phyloP scores from a whole-genome alignment of 371 early-diverging fungal genomes.

The Apophysomyces trapeziformis region DNA sequence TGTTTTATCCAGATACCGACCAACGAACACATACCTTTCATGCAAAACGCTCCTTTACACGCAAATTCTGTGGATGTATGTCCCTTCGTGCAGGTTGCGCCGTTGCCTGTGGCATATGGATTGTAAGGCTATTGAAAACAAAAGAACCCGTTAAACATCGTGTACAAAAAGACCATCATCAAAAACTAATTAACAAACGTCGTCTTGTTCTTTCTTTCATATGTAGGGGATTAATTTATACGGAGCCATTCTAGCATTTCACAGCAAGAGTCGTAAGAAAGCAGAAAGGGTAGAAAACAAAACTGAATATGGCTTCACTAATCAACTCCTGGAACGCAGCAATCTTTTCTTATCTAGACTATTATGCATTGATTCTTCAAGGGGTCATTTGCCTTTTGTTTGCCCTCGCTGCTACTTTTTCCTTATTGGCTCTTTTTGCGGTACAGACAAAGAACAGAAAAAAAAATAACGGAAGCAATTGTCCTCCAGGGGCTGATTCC shows the following conservation, averaged over 20 bases:
- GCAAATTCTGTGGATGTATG: conserved; percentile 35
- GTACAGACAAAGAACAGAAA: conserved; percentile 11
- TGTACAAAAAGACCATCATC: too few species aligned
- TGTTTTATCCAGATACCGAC: conserved; percentile 14
- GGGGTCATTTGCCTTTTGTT: conserved; percentile 40
- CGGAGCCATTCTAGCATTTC: conserved; percentile 27
- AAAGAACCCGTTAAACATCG: background rate
- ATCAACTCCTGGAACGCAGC: conserved; percentile 21
- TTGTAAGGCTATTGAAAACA: background rate
- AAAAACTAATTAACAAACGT: background rate
- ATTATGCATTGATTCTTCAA: conserved; percentile 28
- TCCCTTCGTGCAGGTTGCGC: conserved; percentile 26
- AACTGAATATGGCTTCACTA: background rate
- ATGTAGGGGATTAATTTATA: conserved; percentile 25
- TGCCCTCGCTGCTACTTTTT: conserved; percentile 31
- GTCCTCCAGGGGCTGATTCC: too few species aligned
- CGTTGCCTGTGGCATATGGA: conserved; percentile 16
- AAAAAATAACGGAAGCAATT: background rate
- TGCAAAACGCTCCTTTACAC: conserved; percentile 12
- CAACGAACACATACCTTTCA: conserved; percentile 13
- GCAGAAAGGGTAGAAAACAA: background rate
- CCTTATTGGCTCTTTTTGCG: conserved; percentile 33
- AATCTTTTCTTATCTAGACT: conserved; percentile 40
- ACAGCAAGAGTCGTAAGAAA: conserved; percentile 29
- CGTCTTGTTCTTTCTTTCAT: conserved; percentile 9